Conservation (phyloP, 768 basidiomycete genomes). For the Mycena albidolilacea region DNA sequence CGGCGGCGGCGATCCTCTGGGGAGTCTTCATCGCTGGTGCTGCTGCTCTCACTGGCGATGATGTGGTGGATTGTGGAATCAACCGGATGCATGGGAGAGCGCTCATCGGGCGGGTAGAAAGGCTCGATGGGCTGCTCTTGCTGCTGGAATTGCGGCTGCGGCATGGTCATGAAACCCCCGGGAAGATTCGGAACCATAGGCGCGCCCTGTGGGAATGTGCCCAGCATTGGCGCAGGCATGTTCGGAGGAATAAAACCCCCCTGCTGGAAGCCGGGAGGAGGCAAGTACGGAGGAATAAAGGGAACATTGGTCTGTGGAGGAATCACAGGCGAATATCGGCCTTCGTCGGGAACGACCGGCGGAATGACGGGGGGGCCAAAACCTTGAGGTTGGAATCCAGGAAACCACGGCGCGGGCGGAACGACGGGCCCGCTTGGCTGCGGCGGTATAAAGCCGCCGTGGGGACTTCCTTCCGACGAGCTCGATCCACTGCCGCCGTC, state of each 20-base stretch:
- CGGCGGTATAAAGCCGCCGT: constrained; percentile 26
- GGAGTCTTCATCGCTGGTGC: constrained; percentile 12
- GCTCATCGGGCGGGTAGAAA: constrained; percentile 8
- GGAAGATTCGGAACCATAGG: constrained; percentile 13
- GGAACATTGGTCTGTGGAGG: constrained; percentile 39
- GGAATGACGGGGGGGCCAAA: constrained; percentile 53
- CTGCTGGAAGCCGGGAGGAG: background rate
- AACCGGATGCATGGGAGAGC: constrained; percentile 19
- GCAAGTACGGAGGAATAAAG: constrained; percentile 37
- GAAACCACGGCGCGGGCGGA: constrained; percentile 14
- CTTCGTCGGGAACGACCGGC: constrained; percentile 48
- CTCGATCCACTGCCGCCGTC: constrained; percentile 22
- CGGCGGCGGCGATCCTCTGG: constrained; percentile 2
- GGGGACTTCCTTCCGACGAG: constrained; percentile 26
- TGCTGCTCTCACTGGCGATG: background rate
- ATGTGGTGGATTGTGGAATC: constrained; percentile 24
- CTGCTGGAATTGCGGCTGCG: constrained; percentile 11
- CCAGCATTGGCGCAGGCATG: constrained; percentile 1
- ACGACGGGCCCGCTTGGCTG: constrained; percentile 13
- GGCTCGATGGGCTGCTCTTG: constrained; percentile 2
- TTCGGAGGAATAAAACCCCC: constrained; percentile 34
- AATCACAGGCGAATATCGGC: constrained; percentile 35
- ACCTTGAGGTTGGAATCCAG: constrained; percentile 34
- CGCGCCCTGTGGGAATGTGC: background rate
- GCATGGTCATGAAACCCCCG: constrained; percentile 21